phyloP scores from a whole-genome alignment of 176 grass and related monocot genomes.

The Aechmea fasciata region DNA sequence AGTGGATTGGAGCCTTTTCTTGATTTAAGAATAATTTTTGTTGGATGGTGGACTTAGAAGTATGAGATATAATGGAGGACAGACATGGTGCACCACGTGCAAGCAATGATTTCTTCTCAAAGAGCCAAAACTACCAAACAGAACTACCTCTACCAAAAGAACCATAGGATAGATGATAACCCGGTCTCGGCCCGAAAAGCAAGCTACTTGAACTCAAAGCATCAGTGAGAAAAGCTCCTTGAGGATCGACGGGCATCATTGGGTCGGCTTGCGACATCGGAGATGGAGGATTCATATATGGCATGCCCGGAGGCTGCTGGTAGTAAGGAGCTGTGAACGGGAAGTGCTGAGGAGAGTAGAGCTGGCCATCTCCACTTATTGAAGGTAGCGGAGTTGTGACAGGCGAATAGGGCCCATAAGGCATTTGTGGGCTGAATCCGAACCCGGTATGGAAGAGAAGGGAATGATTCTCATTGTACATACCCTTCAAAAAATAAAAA shows the following conservation, averaged over 20 bases:
- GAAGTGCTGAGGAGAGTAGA: slow-evolving; percentile 90
- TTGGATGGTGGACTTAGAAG: too few relatives aligned
- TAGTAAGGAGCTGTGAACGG: slow-evolving; percentile 87
- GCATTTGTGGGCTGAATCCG: slow-evolving; percentile 69
- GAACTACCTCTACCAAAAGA: slow-evolving; percentile 48
- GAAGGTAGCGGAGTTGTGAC: slow-evolving; percentile 73
- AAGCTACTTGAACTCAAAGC: slow-evolving; percentile 20
- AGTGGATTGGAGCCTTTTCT: too few relatives aligned
- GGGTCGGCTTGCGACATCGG: slow-evolving; percentile 55
- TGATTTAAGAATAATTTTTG: too few relatives aligned
- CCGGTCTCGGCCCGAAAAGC: slow-evolving; percentile 53
- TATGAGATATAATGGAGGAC: too few relatives aligned
- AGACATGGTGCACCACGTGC: too few relatives aligned
- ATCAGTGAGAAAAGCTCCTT: slow-evolving; percentile 55
- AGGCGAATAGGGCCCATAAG: slow-evolving; percentile 87
- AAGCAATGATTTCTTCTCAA: too few relatives aligned
- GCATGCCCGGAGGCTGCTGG: slow-evolving; percentile 60
- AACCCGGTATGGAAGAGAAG: slow-evolving; percentile 81
- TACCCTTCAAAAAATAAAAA: slow-evolving; percentile 19
- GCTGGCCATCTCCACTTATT: slow-evolving; percentile 71
- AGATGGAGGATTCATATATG: slow-evolving; percentile 42
- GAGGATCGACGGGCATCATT: slow-evolving; percentile 40
- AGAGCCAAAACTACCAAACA: background rate
- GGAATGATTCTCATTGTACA: slow-evolving; percentile 76
- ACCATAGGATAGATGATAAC: slow-evolving; percentile 55